Conservation (phyloP, 192 early-diverging fungal genomes). For the Gaertneriomyces sp. region DNA sequence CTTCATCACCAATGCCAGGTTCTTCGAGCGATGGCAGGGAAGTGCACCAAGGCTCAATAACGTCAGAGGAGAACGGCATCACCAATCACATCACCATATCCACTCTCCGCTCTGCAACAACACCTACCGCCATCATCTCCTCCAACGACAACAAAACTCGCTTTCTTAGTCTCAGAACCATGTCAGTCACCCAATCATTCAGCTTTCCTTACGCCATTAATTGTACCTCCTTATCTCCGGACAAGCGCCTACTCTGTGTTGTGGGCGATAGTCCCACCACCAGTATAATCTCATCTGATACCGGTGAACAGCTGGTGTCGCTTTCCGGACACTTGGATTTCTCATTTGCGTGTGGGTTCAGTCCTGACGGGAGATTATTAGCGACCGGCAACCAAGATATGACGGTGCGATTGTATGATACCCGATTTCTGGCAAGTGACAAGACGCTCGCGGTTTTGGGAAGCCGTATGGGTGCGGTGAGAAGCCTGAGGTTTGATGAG, state of each 20-base stretch:
- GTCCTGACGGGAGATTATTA: constrained; percentile 49
- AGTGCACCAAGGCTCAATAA: constrained; percentile 29
- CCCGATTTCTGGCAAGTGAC: constrained; percentile 44
- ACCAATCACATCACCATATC: constrained; percentile 53
- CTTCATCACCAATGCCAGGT: too few relatives aligned
- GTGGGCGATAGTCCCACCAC: constrained; percentile 52
- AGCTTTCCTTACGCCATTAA: constrained; percentile 56
- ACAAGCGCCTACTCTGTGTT: constrained; percentile 55
- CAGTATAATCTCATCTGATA: constrained; percentile 42
- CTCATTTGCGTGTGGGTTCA: constrained; percentile 68
- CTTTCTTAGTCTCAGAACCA: constrained; percentile 45
- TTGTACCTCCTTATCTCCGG: constrained; percentile 54
- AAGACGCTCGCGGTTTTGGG: constrained; percentile 50
- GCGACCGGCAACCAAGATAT: constrained; percentile 66
- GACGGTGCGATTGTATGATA: constrained; percentile 61
- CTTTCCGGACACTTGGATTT: constrained; percentile 63
- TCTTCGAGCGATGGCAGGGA: too few relatives aligned
- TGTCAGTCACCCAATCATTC: constrained; percentile 34
- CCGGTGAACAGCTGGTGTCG: constrained; percentile 31
- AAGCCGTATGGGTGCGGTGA: constrained; percentile 52
- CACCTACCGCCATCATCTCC: constrained; percentile 42
- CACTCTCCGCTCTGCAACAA: too few relatives aligned
- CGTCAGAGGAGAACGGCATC: constrained; percentile 49
- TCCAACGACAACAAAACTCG: constrained; percentile 53
- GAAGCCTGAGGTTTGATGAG: constrained; percentile 57